Base-by-base conservation (phyloP, 2,329 filamentous ascomycete species). In the Fusarium udum region DNA sequence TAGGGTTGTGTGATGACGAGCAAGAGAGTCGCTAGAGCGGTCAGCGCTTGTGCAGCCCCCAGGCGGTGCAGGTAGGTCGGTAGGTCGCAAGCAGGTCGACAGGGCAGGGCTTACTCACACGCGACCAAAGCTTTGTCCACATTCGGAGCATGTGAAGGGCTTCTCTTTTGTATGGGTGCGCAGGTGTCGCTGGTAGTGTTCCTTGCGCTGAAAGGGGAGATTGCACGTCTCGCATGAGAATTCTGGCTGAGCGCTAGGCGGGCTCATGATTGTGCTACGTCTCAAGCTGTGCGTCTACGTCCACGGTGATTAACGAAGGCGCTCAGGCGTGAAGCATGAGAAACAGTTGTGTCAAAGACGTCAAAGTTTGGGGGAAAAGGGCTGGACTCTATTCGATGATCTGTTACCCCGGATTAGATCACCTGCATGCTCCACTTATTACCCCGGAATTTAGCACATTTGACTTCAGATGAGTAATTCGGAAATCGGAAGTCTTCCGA, bases 161-260 rank as follows among this genome's bases (percentile, higher is more conserved):
- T 55, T 63, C 34, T 63, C 48, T 14, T 65, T 65, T 24, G 62
- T 65, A 15, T 63, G 62, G 16, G 62, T 65, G 39, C 58, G 62
- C 1, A 65, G 46, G 15, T 63, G 58, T 31, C 58, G 32, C 1
- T 65, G 46, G 39, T 65, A 63, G 10, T 65, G 58, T 6, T 65
- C 62, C n/a, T 37, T 65, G 6, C 62, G 62, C 18, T 63, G 62
- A 4, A 65, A 63, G 6, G 48, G 34, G 10, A 65, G 48, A 7
- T 65, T 53, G 34, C 62, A 65, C 26, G 46, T 65, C n/a, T 63
- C 48, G 39, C 62, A 65, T 8, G 40, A 46, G 22, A 65, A 65
- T 15, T 53, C 48, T 28, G 34, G 24, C 14, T 65, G 62, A 4
- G 40, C 12, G 39, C 26, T 46, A 3, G 24, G 28, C n/a, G 42